phyloP scores from a whole-genome alignment of 805 yeast genomes.

The Spathaspora boniae region DNA sequence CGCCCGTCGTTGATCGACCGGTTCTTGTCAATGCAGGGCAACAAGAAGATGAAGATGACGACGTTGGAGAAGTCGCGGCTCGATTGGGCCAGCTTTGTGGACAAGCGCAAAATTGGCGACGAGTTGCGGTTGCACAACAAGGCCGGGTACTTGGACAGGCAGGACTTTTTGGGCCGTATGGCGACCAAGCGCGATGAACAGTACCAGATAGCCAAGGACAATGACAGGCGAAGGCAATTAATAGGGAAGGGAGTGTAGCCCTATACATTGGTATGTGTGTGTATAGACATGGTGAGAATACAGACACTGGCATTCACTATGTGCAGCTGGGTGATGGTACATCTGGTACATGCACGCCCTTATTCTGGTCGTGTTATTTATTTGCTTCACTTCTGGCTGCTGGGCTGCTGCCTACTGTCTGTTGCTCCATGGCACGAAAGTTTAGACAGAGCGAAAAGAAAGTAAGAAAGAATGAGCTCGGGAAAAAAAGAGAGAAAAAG shows the following conservation, averaged over 20 bases:
- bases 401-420: no score
- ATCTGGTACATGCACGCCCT: no score
- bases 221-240: conserved; percentile 20
- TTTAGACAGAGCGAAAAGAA: no score
- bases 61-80: conserved; percentile 89
- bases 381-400: no score
- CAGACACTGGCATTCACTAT: no score
- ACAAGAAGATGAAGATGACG: conserved; percentile 70
- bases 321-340: no score
- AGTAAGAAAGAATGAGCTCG: not conserved
- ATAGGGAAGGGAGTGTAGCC: no score
- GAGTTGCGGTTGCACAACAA: conserved; percentile 79
- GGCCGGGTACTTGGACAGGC: conserved; percentile 88
- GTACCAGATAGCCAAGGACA: conserved; percentile 41
- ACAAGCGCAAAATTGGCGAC: conserved; percentile 76
- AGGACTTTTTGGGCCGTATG: conserved; percentile 80
- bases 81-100: conserved; percentile 95
- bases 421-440: no score
- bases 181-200: conserved; percentile 55
- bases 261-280: no score
- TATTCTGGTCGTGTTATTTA: no score
- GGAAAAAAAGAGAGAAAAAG: not conserved
- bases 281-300: no score
- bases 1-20: conserved; percentile 75
- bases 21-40: conserved; percentile 59